Base-by-base conservation (phyloP, 2,329 filamentous ascomycete genomes). In the Sporothrix globosa region DNA sequence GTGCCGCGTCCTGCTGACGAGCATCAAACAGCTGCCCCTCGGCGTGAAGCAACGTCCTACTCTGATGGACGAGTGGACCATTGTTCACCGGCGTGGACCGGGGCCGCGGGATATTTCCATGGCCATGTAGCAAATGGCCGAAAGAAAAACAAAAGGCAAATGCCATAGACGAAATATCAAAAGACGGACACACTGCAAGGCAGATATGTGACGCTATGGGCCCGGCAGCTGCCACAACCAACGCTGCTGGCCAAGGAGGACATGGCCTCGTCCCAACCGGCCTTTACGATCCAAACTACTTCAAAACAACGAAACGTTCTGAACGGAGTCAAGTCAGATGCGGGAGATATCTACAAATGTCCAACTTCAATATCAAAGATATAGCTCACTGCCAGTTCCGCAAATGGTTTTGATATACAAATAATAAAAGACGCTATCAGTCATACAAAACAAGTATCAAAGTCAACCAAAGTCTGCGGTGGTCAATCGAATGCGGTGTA, bases 1-100 rank as follows among this genome's bases (percentile, higher is more conserved):
- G 5, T 78, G 77, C 71, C 73, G 77, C 27, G 77, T 75, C 17
- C 70, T 79, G 71, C 69, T 79, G 30, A 79, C 77, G 30, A 75
- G 76, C 69, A 73, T 73, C 68, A 74, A 74, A 54, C 70, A 77
- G 72, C 75, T 74, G 71, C 76, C 76, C 10, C 77, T 77, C 70
- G 76, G 76, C 24, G 76, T 77, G 56, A 73, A 72, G 60, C 71
- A 72, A 67, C 70, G 69, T 2, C 73, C 74, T 14, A 70, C 68
- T 0, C 67, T 75, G 66, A 69, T 73, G 53, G 68, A 72, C 60
- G 76, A 75, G 70, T 75, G 75, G 74, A 70, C 73, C 9, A 56
- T 67, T 9, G 46, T 68, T 3, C 56, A 61, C 61, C 73, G 73
- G 1, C 63, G 73, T 2, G 72, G 73, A 2, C 72, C 73, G 2